Evolutionary conservation across 441 rosid genomes (phyloP).

Genomic region (Rhodomyrtus psidioides): DNA sequence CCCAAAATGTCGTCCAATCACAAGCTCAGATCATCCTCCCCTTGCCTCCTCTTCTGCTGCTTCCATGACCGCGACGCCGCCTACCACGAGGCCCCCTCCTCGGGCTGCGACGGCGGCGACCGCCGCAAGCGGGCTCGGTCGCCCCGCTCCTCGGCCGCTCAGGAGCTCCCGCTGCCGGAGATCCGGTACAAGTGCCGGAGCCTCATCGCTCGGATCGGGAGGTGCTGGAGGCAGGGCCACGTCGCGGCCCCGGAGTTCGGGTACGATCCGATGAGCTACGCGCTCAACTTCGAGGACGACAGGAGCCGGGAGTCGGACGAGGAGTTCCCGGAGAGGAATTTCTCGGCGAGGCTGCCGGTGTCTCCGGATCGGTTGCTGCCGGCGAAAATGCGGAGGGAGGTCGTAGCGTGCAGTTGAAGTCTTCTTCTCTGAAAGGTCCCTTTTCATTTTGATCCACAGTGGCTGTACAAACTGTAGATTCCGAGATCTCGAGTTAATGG

Average conservation of each 20-base stretch:
- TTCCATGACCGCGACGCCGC: background rate
- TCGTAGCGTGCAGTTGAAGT: background rate
- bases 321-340: background rate
- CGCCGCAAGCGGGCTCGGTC: background rate
- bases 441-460: too few species aligned
- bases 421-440: too few species aligned
- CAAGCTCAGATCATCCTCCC: background rate
- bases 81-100: background rate
- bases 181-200: slow-evolving; percentile 1
- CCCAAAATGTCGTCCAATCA: background rate
- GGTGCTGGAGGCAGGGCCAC: background rate
- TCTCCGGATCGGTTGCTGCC: background rate
- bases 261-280: slow-evolving; percentile 1
- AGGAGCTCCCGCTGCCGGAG: slow-evolving; percentile 3
- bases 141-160: background rate
- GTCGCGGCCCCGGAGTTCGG: background rate
- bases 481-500: background rate
- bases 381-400: background rate
- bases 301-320: background rate
- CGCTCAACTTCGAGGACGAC: slow-evolving; percentile 1
- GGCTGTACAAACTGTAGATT: background rate
- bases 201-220: background rate
- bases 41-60: background rate
- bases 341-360: background rate
- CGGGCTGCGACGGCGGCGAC: background rate